Base-by-base conservation (phyloP, 2,329 filamentous ascomycete genomes). In the Parascedosporium putredinis region DNA sequence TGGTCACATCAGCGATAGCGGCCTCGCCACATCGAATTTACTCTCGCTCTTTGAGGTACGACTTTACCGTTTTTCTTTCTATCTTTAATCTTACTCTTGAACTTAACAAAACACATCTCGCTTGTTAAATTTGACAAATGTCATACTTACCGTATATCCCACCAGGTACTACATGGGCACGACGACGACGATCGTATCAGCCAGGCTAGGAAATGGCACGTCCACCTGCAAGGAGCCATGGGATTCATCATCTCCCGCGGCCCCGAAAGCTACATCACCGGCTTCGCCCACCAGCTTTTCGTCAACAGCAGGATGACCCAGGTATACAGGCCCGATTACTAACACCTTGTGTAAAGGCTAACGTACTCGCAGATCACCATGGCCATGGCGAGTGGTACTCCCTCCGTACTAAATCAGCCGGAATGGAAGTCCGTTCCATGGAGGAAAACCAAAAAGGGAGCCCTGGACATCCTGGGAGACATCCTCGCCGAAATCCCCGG, bases 371-470 rank as follows among this genome's bases (percentile, higher is more conserved):
- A 47, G 45, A 47, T 47, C 2, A 2, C 45, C 14, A 14, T 12
- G 16, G 5, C 45, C 9, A n/a, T 47, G 3, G 45, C 10, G 12
- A 36, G 10, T 20, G 9, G 45, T 2, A 36, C 42, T 23, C 53
- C 54, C 12, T 56, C 52, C 24, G 46, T 55, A 18, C 52, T 64
- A 2, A 58, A 59, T 45, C 53, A 52, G 2, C 56, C 55, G 0
- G 57, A 58, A 27, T 64, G 62, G 62, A 59, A 59, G 27, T 60
- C 52, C 5, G 47, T 61, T 10, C 62, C 62, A 0, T 64, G 61
- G 61, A 52, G 53, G 43, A 47, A 52, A 5, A 52, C 53, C 4
- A 56, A 59, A 0, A 63, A 61, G 20, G 52, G 57, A 7, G 44
- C 53, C 4, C 57, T 56, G 18, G 61, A 64, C 23, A 50, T 58